Percentiles rank a stretch among this genome's conserved stretches.
Evolutionary conservation across 2,329 filamentous ascomycete genomes (phyloP).

Genomic region (Fusarium mangiferae): DNA sequence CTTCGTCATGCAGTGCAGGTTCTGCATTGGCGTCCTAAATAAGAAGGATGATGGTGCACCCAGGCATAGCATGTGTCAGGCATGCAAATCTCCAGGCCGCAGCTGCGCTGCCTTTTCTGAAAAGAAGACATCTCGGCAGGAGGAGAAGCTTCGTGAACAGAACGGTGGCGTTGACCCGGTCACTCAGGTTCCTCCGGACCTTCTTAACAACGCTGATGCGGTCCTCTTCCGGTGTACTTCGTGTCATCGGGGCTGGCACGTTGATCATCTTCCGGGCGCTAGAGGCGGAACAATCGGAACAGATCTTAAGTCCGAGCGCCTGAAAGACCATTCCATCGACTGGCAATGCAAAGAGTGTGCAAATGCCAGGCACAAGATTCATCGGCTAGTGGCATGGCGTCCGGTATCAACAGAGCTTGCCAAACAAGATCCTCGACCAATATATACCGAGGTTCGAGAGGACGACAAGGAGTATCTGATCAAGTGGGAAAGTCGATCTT

Average conservation of each 20-base stretch:
- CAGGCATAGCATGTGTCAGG: constrained; percentile 75
- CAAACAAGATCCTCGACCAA: constrained; percentile 8
- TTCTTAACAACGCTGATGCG: constrained; percentile 80
- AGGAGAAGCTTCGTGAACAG: constrained; percentile 82
- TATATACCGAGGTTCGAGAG: constrained; percentile 58
- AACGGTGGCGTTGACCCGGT: constrained; percentile 84
- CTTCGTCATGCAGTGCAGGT: constrained; percentile 91
- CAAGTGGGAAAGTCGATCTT: constrained; percentile 85
- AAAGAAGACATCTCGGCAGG: constrained; percentile 79
- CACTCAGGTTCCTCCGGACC: constrained; percentile 66
- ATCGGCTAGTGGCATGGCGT: constrained; percentile 88
- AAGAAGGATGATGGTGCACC: constrained; percentile 78
- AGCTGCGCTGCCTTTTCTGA: constrained; percentile 81
- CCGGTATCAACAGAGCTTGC: constrained; percentile 57
- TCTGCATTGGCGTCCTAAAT: constrained; percentile 76
- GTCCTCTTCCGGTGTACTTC: constrained; percentile 84
- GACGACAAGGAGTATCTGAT: constrained; percentile 92
- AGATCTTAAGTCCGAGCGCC: constrained; percentile 59
- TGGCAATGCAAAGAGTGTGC: constrained; percentile 87
- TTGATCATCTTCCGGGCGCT: constrained; percentile 77
- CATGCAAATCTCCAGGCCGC: constrained; percentile 71
- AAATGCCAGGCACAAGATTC: constrained; percentile 72
- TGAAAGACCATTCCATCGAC: constrained; percentile 76
- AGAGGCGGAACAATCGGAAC: constrained; percentile 47
- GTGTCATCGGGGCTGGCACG: constrained; percentile 85